These are phyloP conservation scores for Fusarium sp. DNA, from an alignment of 2,329 filamentous ascomycete genomes.

Conservation along the genomic window DNA sequence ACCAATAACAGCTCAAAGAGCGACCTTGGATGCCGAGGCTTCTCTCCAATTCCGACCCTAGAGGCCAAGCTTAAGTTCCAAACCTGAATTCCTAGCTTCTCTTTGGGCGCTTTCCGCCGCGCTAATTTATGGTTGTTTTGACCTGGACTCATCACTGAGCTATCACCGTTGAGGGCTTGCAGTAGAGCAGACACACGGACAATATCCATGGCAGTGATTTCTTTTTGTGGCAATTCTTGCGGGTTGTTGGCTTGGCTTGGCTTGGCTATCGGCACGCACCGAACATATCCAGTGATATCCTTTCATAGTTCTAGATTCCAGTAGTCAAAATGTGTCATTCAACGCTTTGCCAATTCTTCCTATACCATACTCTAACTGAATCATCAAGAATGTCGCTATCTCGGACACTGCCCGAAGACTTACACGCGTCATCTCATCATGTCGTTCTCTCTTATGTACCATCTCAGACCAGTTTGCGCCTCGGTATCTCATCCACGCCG, in stretches of 20 bases:
- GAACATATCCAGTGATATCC: neutral
- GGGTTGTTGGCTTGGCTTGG: conserved; percentile 9
- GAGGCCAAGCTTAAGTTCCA: conserved; percentile 1
- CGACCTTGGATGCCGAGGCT: conserved; percentile 38
- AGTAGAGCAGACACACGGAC: conserved; percentile 9
- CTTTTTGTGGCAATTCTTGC: conserved; percentile 22
- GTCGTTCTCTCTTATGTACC: conserved; percentile 1
- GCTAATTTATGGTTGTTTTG: conserved; percentile 40
- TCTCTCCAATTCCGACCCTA: conserved; percentile 1
- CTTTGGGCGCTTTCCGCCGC: conserved; percentile 12
- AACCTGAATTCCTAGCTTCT: neutral
- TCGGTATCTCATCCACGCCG: conserved; percentile 33
- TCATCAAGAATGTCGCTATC: conserved; percentile 2
- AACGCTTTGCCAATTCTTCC: conserved; percentile 9
- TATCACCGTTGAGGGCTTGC: conserved; percentile 7
- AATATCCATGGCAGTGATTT: conserved; percentile 1
- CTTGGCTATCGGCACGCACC: conserved; percentile 14
- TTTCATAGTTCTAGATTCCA: neutral
- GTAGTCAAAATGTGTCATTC: conserved; percentile 11
- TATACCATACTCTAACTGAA: neutral
- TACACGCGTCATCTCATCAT: conserved; percentile 17
- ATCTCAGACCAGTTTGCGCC: conserved; percentile 18
- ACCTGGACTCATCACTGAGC: conserved; percentile 20
- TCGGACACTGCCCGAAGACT: conserved; percentile 39
- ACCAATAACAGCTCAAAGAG: conserved; percentile 27